These are phyloP conservation scores for Coemansia umbellata DNA, from an alignment of 192 early-diverging fungal genomes.

Conservation along the genomic window DNA sequence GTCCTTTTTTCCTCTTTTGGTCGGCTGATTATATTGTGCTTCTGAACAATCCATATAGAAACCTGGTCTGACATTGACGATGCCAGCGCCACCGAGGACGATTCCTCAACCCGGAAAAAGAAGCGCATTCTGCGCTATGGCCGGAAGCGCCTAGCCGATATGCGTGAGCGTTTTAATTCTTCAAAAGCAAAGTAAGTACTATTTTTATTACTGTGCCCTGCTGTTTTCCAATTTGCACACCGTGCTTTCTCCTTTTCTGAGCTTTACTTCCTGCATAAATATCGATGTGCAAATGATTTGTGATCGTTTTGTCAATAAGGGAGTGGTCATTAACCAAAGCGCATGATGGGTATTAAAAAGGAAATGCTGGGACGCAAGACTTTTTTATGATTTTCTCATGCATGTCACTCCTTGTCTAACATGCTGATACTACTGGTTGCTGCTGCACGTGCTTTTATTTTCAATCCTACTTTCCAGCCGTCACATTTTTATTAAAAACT, in stretches of 20 bases:
- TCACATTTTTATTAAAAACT: neutral
- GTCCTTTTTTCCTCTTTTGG: neutral
- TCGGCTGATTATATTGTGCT: neutral
- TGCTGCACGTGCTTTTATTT: too few species aligned
- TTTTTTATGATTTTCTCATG: too few species aligned
- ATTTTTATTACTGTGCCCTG: neutral
- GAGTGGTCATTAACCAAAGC: too few species aligned
- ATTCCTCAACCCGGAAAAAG: conserved; percentile 19
- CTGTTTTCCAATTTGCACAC: neutral
- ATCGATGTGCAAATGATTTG: too few species aligned
- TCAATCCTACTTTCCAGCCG: neutral
- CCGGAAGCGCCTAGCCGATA: conserved; percentile 34
- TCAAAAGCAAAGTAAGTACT: conserved; percentile 32
- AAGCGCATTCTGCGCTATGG: conserved; percentile 47
- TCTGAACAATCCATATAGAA: conserved; percentile 18
- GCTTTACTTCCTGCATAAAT: neutral
- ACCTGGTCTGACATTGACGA: conserved; percentile 50
- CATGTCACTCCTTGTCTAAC: too few species aligned
- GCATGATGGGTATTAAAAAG: too few species aligned
- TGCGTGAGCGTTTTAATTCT: conserved; percentile 36
- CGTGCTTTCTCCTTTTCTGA: neutral
- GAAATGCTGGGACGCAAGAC: too few species aligned
- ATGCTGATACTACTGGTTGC: too few species aligned
- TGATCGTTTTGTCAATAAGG: too few species aligned
- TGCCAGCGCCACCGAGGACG: conserved; percentile 38